Conservation (phyloP, 176 grass and related monocot genomes). For the Carex littledalei region DNA sequence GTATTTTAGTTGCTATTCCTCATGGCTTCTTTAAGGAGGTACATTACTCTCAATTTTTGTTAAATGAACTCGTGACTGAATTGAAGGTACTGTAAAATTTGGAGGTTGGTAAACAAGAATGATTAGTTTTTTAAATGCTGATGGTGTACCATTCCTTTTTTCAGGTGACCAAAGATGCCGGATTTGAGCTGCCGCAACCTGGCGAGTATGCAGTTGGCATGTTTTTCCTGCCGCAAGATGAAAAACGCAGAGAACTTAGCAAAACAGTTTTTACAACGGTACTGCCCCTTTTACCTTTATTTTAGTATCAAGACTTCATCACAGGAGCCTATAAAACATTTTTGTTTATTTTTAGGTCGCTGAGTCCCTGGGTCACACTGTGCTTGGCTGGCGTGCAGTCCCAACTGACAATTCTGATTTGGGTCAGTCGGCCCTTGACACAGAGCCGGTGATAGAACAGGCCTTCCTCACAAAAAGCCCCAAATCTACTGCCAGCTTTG, state of each 20-base stretch:
- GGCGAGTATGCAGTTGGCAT: conserved; percentile 84
- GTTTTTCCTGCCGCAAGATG: conserved; percentile 78
- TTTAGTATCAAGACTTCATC: background rate
- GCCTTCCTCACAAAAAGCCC: conserved; percentile 73
- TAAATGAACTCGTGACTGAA: background rate
- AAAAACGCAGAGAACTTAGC: conserved; percentile 53
- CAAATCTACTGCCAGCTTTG: conserved; percentile 48
- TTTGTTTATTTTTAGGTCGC: conserved; percentile 42
- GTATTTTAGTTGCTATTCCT: conserved; percentile 87
- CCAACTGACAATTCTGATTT: conserved; percentile 82
- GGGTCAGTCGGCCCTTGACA: conserved; percentile 65
- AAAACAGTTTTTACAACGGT: conserved; percentile 89
- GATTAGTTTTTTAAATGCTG: background rate
- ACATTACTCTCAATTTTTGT: background rate
- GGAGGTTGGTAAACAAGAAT: background rate
- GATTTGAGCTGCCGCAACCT: conserved; percentile 65
- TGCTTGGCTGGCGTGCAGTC: conserved; percentile 90
- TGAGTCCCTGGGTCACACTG: conserved; percentile 57
- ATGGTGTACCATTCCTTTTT: conserved; percentile 14
- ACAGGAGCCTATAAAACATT: background rate
- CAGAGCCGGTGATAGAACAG: conserved; percentile 81
- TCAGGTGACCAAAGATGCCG: conserved; percentile 68
- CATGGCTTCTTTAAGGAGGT: conserved; percentile 69
- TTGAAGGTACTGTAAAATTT: background rate
- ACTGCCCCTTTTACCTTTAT: background rate